Conservation (phyloP, 1,284 basidiomycete species). For the Cutaneotrichosporon dermatis region DNA sequence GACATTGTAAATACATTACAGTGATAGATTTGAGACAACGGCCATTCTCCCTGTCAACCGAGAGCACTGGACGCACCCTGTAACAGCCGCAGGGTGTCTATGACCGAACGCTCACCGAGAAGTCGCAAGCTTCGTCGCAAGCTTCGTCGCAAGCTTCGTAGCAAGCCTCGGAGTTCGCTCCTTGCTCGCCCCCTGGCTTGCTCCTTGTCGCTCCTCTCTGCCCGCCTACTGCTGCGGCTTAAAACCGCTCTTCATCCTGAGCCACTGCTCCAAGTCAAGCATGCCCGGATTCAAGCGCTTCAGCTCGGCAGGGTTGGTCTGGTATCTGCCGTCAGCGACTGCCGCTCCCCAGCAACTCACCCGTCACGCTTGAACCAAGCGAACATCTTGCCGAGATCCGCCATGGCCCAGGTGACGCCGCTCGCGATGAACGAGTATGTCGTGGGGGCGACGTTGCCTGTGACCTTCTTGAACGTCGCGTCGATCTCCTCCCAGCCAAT, state of each 20-base stretch:
- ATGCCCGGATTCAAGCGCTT: conserved; percentile 11
- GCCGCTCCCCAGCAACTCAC: too few relatives aligned
- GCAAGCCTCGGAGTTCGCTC: too few relatives aligned
- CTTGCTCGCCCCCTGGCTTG: too few relatives aligned
- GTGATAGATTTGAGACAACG: too few relatives aligned
- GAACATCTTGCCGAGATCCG: conserved; percentile 13
- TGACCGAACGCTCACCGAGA: too few relatives aligned
- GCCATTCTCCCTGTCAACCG: too few relatives aligned
- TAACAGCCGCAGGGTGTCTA: too few relatives aligned
- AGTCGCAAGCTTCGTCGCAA: too few relatives aligned
- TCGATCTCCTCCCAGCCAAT: conserved; percentile 23
- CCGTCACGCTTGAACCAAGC: conserved; percentile 18
- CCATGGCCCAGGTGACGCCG: neutral
- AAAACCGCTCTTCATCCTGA: conserved; percentile 11
- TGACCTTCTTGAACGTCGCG: conserved; percentile 8
- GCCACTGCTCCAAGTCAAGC: conserved; percentile 11
- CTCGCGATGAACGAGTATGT: conserved; percentile 12
- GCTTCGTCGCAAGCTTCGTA: too few relatives aligned
- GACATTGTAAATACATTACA: too few relatives aligned
- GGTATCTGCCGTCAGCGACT: neutral
- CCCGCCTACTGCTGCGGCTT: neutral
- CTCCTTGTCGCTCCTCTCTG: neutral
- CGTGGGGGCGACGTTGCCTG: conserved; percentile 20
- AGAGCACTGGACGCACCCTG: too few relatives aligned
- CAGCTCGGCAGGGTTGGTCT: conserved; percentile 6